phyloP scores from a whole-genome alignment of 495 filamentous ascomycete species.

The Penicillium diatomitis region DNA sequence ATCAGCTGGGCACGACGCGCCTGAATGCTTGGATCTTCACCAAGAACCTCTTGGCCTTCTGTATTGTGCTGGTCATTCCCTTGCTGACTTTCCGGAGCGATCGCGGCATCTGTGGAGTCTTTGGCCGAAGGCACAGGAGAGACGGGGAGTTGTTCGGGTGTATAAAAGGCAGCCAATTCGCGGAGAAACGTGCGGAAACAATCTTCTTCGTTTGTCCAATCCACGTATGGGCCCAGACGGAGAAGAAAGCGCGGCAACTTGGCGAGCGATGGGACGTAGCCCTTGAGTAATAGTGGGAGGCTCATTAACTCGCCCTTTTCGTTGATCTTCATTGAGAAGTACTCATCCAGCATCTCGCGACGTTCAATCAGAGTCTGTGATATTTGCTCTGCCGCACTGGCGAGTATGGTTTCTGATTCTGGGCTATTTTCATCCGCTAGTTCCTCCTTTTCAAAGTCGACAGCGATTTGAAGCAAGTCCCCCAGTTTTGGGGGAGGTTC shows the following conservation, averaged over 20 bases:
- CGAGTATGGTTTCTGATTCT: conserved; percentile 53
- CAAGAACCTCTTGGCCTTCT: conserved; percentile 10
- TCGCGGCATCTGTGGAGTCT: not conserved
- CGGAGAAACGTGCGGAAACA: conserved; percentile 81
- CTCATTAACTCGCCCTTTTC: conserved; percentile 64
- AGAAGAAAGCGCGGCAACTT: conserved; percentile 89
- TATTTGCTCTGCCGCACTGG: conserved; percentile 54
- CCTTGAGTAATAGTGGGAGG: conserved; percentile 80
- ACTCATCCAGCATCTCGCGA: conserved; percentile 82
- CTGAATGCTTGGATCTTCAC: conserved; percentile 43
- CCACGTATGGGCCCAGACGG: conserved; percentile 75
- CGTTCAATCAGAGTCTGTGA: conserved; percentile 56
- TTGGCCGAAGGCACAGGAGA: conserved; percentile 20
- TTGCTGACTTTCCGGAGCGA: not conserved
- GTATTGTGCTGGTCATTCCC: conserved; percentile 8
- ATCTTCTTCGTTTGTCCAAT: conserved; percentile 75
- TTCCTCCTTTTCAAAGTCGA: conserved; percentile 48
- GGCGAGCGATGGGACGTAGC: conserved; percentile 73
- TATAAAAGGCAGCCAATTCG: conserved; percentile 89
- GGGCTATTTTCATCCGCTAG: conserved; percentile 16
- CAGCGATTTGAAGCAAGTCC: conserved; percentile 65
- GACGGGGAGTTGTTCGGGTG: conserved; percentile 71
- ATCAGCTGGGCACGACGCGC: conserved; percentile 55
- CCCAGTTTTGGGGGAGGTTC: conserved; percentile 62
- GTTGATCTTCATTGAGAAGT: conserved; percentile 81